A percentile compares a stretch with the other conserved stretches of the same genome.
These are phyloP conservation scores for Apiospora phragmitis DNA, from an alignment of 2,329 filamentous ascomycete genomes.

Conservation along the genomic window DNA sequence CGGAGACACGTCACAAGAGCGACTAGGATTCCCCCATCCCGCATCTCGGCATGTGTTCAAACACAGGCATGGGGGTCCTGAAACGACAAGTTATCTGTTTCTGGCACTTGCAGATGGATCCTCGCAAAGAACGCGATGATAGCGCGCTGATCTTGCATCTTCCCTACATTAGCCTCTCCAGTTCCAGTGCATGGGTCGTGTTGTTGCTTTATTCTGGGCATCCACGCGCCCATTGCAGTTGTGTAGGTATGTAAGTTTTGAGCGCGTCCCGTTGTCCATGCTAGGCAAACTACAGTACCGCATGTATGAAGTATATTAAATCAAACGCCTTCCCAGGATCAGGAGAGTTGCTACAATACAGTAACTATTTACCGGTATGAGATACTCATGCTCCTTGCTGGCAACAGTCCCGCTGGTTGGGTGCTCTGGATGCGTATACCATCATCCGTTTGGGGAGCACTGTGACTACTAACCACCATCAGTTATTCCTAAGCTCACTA, in stretches of 20 bases:
- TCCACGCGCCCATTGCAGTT: neutral
- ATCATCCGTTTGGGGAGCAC: neutral
- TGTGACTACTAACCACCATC: neutral
- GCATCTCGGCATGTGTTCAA: neutral
- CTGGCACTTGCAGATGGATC: neutral
- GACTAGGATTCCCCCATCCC: neutral
- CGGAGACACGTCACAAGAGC: neutral
- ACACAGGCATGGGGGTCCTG: constrained; percentile 1
- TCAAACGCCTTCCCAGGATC: no score
- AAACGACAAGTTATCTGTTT: neutral
- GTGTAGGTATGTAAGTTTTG: neutral
- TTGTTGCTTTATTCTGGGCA: neutral
- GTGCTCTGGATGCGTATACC: neutral
- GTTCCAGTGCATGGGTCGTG: neutral
- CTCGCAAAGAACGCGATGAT: neutral
- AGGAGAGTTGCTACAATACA: neutral
- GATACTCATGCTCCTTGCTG: neutral
- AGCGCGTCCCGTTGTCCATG: neutral
- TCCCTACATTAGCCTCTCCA: neutral
- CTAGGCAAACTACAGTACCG: neutral
- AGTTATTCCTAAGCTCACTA: neutral
- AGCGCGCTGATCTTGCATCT: neutral
- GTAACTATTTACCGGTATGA: neutral
- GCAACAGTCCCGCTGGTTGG: neutral
- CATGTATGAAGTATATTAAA: no score